Evolutionary conservation across 805 yeast genomes (phyloP).

Genomic region (Cyberlindnera euphorbiae): DNA sequence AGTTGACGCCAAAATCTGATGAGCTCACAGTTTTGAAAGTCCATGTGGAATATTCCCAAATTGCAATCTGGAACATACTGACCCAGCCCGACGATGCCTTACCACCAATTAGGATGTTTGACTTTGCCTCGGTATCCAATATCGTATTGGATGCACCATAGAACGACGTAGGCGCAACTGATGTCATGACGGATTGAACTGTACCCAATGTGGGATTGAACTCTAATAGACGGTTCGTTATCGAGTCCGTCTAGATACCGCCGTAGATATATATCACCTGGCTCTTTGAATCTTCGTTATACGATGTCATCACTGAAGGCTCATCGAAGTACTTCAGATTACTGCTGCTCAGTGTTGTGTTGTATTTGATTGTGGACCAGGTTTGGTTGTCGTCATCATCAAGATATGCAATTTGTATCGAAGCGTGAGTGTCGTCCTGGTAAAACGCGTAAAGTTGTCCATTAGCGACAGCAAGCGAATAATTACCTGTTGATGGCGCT

Average conservation of each 20-base stretch:
- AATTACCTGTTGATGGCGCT: conserved; percentile 19
- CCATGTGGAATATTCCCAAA: conserved; percentile 72
- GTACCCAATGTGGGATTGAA: conserved; percentile 33
- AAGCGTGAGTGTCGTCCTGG: conserved; percentile 1
- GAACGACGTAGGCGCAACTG: conserved; percentile 52
- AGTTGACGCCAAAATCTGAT: conserved; percentile 36
- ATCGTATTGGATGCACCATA: conserved; percentile 43
- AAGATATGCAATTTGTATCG: conserved; percentile 12
- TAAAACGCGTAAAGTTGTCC: conserved; percentile 21
- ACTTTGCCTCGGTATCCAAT: conserved; percentile 37
- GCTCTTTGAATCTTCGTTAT: conserved; percentile 27
- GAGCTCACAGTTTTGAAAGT: conserved; percentile 41
- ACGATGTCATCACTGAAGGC: conserved; percentile 39
- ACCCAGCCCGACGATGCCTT: conserved; percentile 60
- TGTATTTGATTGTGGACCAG: conserved; percentile 17
- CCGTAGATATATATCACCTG: conserved; percentile 50
- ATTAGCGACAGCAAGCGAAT: conserved; percentile 21
- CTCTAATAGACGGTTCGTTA: conserved; percentile 41
- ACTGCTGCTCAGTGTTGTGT: conserved; percentile 13
- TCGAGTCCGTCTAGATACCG: conserved; percentile 31
- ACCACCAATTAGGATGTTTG: conserved; percentile 63
- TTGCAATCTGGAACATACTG: conserved; percentile 65
- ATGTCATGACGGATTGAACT: conserved; percentile 37
- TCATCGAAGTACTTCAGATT: conserved; percentile 15
- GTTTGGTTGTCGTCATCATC: conserved; percentile 2